phyloP scores from a whole-genome alignment of 2,329 filamentous ascomycete genomes.

The Ramichloridium luteum region DNA sequence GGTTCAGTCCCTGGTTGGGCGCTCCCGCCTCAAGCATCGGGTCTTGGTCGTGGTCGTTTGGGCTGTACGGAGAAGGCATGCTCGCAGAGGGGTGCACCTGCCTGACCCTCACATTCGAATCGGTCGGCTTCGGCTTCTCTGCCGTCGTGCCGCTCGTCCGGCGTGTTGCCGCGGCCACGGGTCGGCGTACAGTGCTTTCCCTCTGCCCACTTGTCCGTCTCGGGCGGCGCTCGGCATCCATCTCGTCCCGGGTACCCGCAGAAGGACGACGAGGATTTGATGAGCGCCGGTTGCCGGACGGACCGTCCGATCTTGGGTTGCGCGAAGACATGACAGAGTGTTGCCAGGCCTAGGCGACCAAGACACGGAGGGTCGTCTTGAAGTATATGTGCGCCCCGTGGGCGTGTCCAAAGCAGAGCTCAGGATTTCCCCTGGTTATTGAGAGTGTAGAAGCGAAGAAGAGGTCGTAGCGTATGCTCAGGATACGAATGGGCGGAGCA shows the following conservation, averaged over 20 bases:
- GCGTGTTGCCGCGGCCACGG: background rate
- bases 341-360: too few species aligned
- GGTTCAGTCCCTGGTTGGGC: constrained; percentile 30
- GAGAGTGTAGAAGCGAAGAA: too few species aligned
- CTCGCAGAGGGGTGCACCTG: constrained; percentile 18
- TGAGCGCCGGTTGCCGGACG: background rate
- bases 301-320: background rate
- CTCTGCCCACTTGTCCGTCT: background rate
- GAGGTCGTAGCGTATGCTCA: too few species aligned
- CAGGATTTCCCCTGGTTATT: too few species aligned
- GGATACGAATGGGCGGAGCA: too few species aligned
- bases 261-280: background rate
- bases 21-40: constrained; percentile 36
- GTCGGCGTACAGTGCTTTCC: background rate
- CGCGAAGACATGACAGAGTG: background rate
- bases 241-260: background rate
- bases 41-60: constrained; percentile 35
- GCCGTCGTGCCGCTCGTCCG: background rate
- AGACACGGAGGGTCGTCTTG: too few species aligned
- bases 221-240: background rate
- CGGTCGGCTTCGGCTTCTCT: constrained; percentile 27
- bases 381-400: too few species aligned
- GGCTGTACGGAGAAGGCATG: constrained; percentile 35
- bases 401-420: too few species aligned
- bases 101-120: constrained; percentile 11